Evolutionary conservation across 257 asterid species (phyloP).

Genomic region (Buddleja alternifolia): DNA sequence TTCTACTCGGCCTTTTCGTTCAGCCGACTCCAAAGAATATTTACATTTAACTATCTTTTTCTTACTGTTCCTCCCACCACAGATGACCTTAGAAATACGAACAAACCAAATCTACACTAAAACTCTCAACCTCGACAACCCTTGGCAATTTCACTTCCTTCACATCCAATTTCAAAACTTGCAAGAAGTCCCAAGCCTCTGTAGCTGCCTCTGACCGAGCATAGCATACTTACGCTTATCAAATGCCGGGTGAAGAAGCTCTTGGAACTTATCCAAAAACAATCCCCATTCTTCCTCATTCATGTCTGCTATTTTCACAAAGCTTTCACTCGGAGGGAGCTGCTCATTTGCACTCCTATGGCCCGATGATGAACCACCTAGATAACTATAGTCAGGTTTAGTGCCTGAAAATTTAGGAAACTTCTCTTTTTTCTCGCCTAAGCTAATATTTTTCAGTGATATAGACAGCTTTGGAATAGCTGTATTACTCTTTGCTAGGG

Average conservation of each 20-base stretch:
- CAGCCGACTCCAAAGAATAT: constrained; percentile 63
- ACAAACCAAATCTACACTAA: constrained; percentile 40
- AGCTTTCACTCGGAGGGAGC: constrained; percentile 78
- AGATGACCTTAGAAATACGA: constrained; percentile 9
- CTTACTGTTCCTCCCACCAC: constrained; percentile 30
- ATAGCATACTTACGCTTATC: constrained; percentile 54
- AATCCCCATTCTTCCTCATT: constrained; percentile 78
- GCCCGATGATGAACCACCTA: constrained; percentile 69
- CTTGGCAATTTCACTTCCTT: constrained; percentile 40
- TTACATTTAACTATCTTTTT: constrained; percentile 48
- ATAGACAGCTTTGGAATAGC: constrained; percentile 56
- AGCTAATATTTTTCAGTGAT: constrained; percentile 60
- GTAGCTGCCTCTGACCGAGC: constrained; percentile 74
- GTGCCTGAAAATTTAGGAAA: constrained; percentile 49
- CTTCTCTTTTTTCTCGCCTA: constrained; percentile 67
- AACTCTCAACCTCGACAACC: constrained; percentile 39
- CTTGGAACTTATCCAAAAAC: constrained; percentile 79
- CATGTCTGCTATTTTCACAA: constrained; percentile 92
- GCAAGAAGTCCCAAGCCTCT: constrained; percentile 99
- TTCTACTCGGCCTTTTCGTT: constrained; percentile 43
- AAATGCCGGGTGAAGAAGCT: constrained; percentile 73
- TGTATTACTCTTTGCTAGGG: constrained; percentile 32
- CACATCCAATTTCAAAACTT: constrained; percentile 71
- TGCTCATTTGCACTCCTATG: constrained; percentile 97
- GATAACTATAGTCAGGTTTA: constrained; percentile 48